A percentile compares a stretch with the other conserved stretches of the same genome.
Evolutionary conservation across 2,329 filamentous ascomycete genomes (phyloP).

Genomic region (Hymenoscyphus infarciens): DNA sequence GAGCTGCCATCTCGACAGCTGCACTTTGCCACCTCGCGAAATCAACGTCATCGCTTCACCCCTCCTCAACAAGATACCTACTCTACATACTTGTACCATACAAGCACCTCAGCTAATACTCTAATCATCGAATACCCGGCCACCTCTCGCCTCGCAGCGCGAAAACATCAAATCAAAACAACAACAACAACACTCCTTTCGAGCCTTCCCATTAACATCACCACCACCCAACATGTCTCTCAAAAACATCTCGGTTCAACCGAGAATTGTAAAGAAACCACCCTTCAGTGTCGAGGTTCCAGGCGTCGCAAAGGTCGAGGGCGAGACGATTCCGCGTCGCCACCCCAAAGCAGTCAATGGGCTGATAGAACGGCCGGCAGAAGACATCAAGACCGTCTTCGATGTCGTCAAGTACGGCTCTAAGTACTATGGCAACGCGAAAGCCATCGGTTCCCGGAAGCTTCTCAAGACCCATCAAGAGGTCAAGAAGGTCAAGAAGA

Average conservation of each 20-base stretch:
- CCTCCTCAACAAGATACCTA: not conserved
- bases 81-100: not conserved
- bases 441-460: constrained; percentile 66
- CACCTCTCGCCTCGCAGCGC: not conserved
- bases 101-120: too few relatives aligned
- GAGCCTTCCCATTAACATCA: constrained; percentile 16
- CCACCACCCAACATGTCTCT: constrained; percentile 30
- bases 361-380: constrained; percentile 51
- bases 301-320: constrained; percentile 54
- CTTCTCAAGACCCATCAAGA: constrained; percentile 75
- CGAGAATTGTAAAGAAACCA: constrained; percentile 39
- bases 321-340: constrained; percentile 68
- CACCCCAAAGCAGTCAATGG: constrained; percentile 55
- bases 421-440: constrained; percentile 60
- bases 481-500: constrained; percentile 86
- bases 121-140: too few relatives aligned
- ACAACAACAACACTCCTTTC: not conserved
- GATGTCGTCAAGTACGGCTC: constrained; percentile 70
- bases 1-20: not conserved
- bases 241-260: constrained; percentile 32
- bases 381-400: constrained; percentile 65
- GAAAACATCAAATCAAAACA: not conserved
- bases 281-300: constrained; percentile 61
- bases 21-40: not conserved
- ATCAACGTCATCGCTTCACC: not conserved